phyloP scores from a whole-genome alignment of 2,329 filamentous ascomycete genomes.

The Penicillium sp. region DNA sequence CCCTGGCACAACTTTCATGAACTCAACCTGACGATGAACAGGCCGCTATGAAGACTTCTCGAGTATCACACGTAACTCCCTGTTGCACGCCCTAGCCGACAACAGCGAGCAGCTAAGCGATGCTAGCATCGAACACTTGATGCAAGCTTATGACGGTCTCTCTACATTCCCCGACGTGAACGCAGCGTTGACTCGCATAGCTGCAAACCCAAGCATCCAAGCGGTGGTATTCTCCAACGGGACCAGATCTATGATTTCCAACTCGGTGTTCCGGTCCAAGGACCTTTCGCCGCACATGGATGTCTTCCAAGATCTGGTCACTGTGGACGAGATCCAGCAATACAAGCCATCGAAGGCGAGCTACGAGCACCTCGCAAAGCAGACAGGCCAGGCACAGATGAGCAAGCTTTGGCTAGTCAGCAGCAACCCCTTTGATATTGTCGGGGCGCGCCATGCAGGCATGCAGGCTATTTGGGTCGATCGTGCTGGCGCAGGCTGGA shows the following conservation, averaged over 20 bases:
- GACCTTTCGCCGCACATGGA: conserved; percentile 50
- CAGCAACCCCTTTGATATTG: conserved; percentile 69
- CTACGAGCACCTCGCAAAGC: conserved; percentile 58
- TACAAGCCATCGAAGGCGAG: conserved; percentile 64
- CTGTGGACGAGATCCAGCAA: conserved; percentile 56
- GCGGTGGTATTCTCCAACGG: conserved; percentile 70
- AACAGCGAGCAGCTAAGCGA: conserved; percentile 46
- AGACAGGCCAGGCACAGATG: conserved; percentile 48
- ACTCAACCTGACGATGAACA: conserved; percentile 31
- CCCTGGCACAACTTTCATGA: not conserved
- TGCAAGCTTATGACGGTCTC: conserved; percentile 63
- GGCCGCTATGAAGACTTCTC: conserved; percentile 61
- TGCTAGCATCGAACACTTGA: conserved; percentile 49
- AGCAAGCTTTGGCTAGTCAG: conserved; percentile 64
- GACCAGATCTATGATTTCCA: conserved; percentile 58
- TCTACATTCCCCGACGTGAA: conserved; percentile 62
- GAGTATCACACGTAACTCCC: conserved; percentile 59
- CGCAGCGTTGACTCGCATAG: conserved; percentile 50
- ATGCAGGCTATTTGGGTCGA: conserved; percentile 67
- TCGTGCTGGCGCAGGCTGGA: conserved; percentile 60
- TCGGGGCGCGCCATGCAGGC: conserved; percentile 60
- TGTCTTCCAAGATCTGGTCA: conserved; percentile 56
- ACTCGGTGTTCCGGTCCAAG: conserved; percentile 56
- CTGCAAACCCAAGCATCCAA: conserved; percentile 42
- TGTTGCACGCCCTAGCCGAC: conserved; percentile 63